Evolutionary conservation across 805 yeast genomes (phyloP), one percentile per base, ranked within the genome.

Genomic region (Myxozyma neotropica): DNA sequence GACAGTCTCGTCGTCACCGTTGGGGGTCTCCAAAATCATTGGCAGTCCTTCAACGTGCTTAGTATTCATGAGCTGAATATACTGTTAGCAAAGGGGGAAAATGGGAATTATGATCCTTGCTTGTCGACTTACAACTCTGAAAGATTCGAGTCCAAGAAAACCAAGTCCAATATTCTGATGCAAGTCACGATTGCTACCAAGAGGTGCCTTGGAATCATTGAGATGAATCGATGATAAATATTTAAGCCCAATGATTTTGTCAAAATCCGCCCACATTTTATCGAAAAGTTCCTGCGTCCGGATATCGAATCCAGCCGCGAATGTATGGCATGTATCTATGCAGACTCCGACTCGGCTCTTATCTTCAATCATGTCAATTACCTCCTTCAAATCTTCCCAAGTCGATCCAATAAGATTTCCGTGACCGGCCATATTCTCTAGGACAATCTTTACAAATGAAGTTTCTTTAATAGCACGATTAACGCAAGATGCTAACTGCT

Each of bases 341-440:
- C 99, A 94, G 0, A 94, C 96, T 3, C 99, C 98, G n/a, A 94
- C 86, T 57, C 99, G 79, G 0, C 75, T 71, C 72, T 92, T 92
- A 69, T 91, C 82, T 0, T 90, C 87, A n/a, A 94, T 82, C 78
- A 83, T 70, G 38, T 82, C 86, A 45, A 94, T 89, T 15, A 94
- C 92, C 23, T 80, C 81, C 29, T 80, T 77, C 49, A 94, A 77
- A 69, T 94, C 98, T 64, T 87, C 83, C 29, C 93, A 74, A 43
- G 81, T 78, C 2, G 93, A 86, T 0, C 98, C 99, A 43, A 94
- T 87, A 61, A 93, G 80, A 63, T 88, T 87, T 2, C 96, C 97
- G 67, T 90, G 95, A 8, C 99, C 99, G 1, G 99, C 97, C 99
- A 94, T 94, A 70, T 93, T 94, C 70, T 94, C 99, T 59, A 94